Evolutionary conservation across 345 rosid genomes (phyloP).

Genomic region (Aquilaria sinensis): DNA sequence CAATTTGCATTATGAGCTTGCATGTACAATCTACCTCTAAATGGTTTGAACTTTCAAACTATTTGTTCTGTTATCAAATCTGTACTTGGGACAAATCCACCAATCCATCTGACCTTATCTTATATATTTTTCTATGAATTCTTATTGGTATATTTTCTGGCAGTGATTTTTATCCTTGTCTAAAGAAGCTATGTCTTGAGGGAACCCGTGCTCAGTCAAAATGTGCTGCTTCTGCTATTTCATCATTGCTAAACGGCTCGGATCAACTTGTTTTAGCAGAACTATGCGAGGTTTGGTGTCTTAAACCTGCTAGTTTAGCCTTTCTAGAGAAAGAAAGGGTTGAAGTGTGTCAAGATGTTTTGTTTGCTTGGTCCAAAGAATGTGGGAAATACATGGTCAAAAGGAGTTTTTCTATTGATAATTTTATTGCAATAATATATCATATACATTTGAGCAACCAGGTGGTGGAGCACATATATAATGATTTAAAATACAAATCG

Average conservation of each 20-base stretch:
- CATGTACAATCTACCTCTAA: neutral
- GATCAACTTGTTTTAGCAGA: slow-evolving; percentile 37
- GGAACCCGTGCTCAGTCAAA: slow-evolving; percentile 85
- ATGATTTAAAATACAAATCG: no score
- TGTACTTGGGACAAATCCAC: neutral
- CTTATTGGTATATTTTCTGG: slow-evolving; percentile 9
- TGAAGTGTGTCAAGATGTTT: no score
- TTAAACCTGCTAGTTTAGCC: slow-evolving; percentile 1
- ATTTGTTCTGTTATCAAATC: slow-evolving; percentile 2
- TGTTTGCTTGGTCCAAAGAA: no score
- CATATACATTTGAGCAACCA: no score
- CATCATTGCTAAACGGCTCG: slow-evolving; percentile 55
- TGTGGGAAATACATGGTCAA: no score
- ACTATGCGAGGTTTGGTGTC: slow-evolving; percentile 58
- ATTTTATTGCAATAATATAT: no score
- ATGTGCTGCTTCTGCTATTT: slow-evolving; percentile 77
- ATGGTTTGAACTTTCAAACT: neutral
- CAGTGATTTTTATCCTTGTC: slow-evolving; percentile 59
- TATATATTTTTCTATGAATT: neutral
- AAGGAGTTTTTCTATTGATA: no score
- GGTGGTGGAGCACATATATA: no score
- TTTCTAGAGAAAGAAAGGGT: no score
- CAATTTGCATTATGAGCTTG: slow-evolving; percentile 3
- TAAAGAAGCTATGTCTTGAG: slow-evolving; percentile 61
- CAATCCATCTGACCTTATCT: slow-evolving; percentile 8